Evolutionary conservation across 2,329 filamentous ascomycete genomes (phyloP), one percentile per base, ranked within the genome.

Genomic region (Aspergillus piperis): DNA sequence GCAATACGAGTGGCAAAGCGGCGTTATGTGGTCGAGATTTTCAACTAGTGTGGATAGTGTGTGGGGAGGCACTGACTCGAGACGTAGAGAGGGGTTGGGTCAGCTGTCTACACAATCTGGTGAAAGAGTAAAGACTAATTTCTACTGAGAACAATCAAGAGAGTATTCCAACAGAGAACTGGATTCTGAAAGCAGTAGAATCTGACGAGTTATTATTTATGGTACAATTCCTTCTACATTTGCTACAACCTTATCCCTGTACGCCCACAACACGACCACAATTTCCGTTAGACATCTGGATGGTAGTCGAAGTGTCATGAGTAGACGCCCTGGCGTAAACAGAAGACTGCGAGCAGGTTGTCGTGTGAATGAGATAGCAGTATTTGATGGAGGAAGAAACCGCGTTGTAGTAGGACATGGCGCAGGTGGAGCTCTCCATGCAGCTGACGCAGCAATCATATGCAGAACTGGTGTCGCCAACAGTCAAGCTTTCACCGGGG

Each of bases 371-470:
- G 5, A 54, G 51, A 25, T 54, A 54, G 15, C 51, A 54, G 38
- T 54, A 54, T 17, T 5, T 42, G 15, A 54, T 21, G 5, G 51
- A 41, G 3, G 51, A 54, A 7, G 51, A n/a, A 19, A 54, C 2
- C 2, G 38, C 36, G n/a, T 54, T 54, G 15, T 30, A 54, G 23
- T 54, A 54, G 13, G 51, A 54, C 51, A 54, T 54, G 51, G 51
- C 51, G 23, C 51, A 54, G 21, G 51, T 54, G 21, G 4, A 17
- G 51, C n/a, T 38, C 8, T 54, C 19, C 51, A 41, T 39, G 23
- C 51, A 54, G 51, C 51, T 54, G 38, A 54, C 51, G 7, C 51
- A 54, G 51, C 51, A 54, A 38, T 54, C 51, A 8, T 54, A 54
- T 17, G 51, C 51, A 19, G 51, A 54, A 2, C 13, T 38, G 11